Evolutionary conservation across 805 yeast species (phyloP), one percentile per base, ranked within the genome.

Genomic region (Wilhelminamyces savonicus): DNA sequence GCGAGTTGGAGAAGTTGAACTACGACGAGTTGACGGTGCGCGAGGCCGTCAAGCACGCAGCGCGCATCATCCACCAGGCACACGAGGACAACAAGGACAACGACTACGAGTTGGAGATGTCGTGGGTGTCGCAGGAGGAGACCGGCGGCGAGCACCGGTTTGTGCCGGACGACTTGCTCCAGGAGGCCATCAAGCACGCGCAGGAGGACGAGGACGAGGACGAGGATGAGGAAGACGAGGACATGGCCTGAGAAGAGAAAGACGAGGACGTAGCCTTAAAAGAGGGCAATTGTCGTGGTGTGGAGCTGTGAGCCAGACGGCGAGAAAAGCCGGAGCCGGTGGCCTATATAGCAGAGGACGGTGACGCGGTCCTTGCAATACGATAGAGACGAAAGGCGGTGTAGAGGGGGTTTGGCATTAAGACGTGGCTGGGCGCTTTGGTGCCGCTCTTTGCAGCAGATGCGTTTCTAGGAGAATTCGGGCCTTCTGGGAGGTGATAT

Each of bases 21-120:
- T 66, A 78, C 37, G 78, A 77, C 31, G 74, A 70, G 40, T 62
- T 94, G 42, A 63, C 78, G 7, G 83, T 79, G 4, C 73, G 61
- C 43, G 94, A 88, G 13, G 98, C 95, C 4, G 82, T 92, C 22
- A 87, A 83, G 47, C 82, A 83, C 51, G 97, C 97, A 19, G 97
- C 97, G 4, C 82, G 81, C 56, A 87, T 92, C 52, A 82, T 92
- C 48, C 82, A 86, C 50, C 67, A 81, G 40, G 97, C 97, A 2
- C 98, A 94, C 52, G 99, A 92, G 62, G 98, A 92, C 52, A 86
- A 87, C 59, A 92, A 90, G 59, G 98, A 92, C 55, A 92, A 90
- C 59, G 97, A 88, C 36, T 92, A 87, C 53, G 98, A 92, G 61
- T 70, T 92, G 41, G 99, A 92, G 52, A 71, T 92, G 48, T 75